Percentiles rank a stretch among this genome's conserved stretches.
These are phyloP conservation scores for Cinnamomum chago DNA, from an alignment of 164 flowering plant species.

Conservation along the genomic window DNA sequence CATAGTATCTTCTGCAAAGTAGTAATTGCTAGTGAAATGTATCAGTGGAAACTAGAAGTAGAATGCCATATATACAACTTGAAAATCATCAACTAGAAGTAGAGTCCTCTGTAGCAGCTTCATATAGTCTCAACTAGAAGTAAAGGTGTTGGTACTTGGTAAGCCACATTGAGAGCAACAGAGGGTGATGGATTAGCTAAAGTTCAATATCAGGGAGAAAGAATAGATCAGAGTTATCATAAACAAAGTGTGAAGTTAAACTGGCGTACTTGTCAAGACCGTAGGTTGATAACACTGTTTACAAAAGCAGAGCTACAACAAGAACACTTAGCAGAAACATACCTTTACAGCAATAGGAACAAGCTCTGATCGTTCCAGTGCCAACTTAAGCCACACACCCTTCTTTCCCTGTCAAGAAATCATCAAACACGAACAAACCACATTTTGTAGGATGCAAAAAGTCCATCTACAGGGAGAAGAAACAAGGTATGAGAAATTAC, in stretches of 20 bases:
- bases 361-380: constrained; percentile 52
- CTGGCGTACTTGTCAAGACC: too few relatives aligned
- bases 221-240: background rate
- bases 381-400: constrained; percentile 90
- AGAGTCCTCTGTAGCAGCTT: background rate
- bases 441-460: background rate
- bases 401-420: constrained; percentile 72
- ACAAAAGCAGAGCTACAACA: too few relatives aligned
- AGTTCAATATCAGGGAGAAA: too few relatives aligned
- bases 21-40: too few relatives aligned
- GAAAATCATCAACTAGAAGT: too few relatives aligned
- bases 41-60: too few relatives aligned
- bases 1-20: too few relatives aligned
- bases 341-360: constrained; percentile 94
- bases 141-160: too few relatives aligned
- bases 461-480: background rate
- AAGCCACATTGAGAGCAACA: too few relatives aligned
- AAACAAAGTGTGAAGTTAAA: too few relatives aligned
- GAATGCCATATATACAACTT: too few relatives aligned
- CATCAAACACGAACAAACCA: background rate
- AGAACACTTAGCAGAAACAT: background rate
- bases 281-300: background rate
- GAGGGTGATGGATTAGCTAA: too few relatives aligned
- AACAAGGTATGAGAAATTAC: constrained; percentile 26
- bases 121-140: background rate